Percentiles rank a stretch among this genome's conserved stretches.
Evolutionary conservation across 768 basidiomycete genomes (phyloP).

Genomic region (Rhodosporidiobolus sp.): DNA sequence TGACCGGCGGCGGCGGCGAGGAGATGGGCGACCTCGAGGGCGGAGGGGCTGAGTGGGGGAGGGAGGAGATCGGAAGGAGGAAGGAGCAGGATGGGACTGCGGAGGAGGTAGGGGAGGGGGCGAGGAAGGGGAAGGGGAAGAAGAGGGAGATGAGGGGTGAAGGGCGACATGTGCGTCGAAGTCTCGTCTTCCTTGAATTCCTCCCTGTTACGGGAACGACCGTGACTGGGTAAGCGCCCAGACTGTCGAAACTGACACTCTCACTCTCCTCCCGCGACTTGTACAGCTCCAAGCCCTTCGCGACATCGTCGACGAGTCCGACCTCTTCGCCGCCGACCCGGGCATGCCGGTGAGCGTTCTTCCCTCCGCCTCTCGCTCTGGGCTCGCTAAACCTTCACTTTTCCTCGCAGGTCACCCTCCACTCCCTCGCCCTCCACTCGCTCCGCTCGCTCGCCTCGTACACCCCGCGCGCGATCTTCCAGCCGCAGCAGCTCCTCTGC

Average conservation of each 20-base stretch:
- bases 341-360: neutral
- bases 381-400: neutral
- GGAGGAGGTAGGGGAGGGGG: neutral
- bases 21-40: neutral
- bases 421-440: conserved; percentile 10
- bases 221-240: too few species aligned
- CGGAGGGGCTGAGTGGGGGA: neutral
- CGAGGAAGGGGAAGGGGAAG: neutral
- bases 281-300: conserved; percentile 27
- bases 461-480: conserved; percentile 29
- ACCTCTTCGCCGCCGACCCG: neutral
- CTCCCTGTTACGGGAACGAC: too few species aligned
- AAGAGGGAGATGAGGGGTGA: neutral
- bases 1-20: neutral
- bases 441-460: conserved; percentile 13
- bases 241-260: neutral
- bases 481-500: conserved; percentile 36
- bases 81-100: neutral
- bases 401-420: conserved; percentile 4
- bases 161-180: neutral
- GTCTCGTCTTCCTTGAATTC: neutral
- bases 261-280: too few species aligned
- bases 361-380: neutral
- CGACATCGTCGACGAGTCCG: conserved; percentile 22
- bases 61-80: neutral